These are phyloP conservation scores for Sphaerosporella brunnea DNA, from an alignment of 495 filamentous ascomycete species.

Conservation along the genomic window DNA sequence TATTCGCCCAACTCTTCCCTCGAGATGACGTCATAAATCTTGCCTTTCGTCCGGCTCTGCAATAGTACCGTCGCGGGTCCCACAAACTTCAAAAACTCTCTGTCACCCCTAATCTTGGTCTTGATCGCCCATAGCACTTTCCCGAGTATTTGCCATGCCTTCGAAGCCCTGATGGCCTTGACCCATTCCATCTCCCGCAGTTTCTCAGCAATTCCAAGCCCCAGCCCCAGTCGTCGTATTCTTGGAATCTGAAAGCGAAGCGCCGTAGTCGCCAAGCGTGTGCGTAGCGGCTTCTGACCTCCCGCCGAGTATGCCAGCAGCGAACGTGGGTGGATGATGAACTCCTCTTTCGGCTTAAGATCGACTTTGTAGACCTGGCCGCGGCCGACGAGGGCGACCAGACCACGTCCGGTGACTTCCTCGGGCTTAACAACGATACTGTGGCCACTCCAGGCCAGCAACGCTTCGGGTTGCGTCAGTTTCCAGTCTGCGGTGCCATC, in stretches of 20 bases:
- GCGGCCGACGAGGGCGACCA: constrained; percentile 64
- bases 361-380: constrained; percentile 75
- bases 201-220: constrained; percentile 34
- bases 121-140: constrained; percentile 44
- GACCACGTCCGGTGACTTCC: constrained; percentile 67
- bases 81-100: constrained; percentile 66
- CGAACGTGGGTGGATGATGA: constrained; percentile 71
- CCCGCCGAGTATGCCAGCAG: constrained; percentile 72
- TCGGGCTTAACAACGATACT: constrained; percentile 57
- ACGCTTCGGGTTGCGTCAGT: constrained; percentile 61
- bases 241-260: constrained; percentile 65
- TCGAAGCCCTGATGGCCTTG: constrained; percentile 44
- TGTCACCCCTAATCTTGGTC: constrained; percentile 42
- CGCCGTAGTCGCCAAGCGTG: constrained; percentile 62
- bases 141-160: constrained; percentile 49
- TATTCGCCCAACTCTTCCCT: constrained; percentile 68
- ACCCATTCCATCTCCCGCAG: constrained; percentile 45
- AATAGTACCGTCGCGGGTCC: constrained; percentile 72
- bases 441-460: constrained; percentile 93
- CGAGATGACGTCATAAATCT: constrained; percentile 58
- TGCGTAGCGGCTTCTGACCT: constrained; percentile 54
- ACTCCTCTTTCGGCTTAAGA: constrained; percentile 62
- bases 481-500: constrained; percentile 97
- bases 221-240: constrained; percentile 12
- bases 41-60: constrained; percentile 53